Base-by-base conservation (phyloP, 108 stramenopile genomes). In the Pseudonitzschia multiseries region DNA sequence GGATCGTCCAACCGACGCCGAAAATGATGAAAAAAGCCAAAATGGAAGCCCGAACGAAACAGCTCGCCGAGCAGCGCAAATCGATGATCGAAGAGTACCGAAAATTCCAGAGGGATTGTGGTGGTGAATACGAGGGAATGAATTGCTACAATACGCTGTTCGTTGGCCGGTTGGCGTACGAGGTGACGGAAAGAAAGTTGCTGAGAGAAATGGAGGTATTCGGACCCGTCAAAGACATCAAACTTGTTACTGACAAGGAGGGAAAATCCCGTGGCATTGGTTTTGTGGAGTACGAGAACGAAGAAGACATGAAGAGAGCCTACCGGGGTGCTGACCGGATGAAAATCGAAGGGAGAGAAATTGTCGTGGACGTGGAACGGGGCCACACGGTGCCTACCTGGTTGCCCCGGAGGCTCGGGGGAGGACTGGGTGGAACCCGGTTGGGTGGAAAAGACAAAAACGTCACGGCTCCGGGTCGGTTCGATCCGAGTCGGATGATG, bases 341-440 rank as follows among this genome's bases (percentile, higher is more conserved):
- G 83, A 90, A 83, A 65, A 83, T 99, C 42, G 96, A 97, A 72
- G 97, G 97, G 22, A 57, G 95, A 18, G 68, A 80, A 14, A 88
- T 98, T 40, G 89, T 98, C 0, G 96, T 91, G 20, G 98, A 98
- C 86, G 98, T 99, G 15, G 97, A 99, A 71, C 88, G 98, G 17
- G 98, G 96, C 18, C 95, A 97, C 73, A 98, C 98, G 4, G 97
- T 99, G n/a, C 93, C 87, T 22, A 90, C 89, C 61, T 99, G 96
- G 96, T 36, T 87, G 62, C 97, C 97, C 8, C 84, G 92, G 40
- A 74, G 93, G 1, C 77, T 96, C 20, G 97, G 96, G 4, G 97
- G 97, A 10, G 97, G 97, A 29, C 75, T 97, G 50, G 97, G 97
- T 33, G 90, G 89, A 17, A 90, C 91, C 57, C 74, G 85, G 48